These are phyloP conservation scores for Aspergillus phoenicis DNA, from an alignment of 2,329 filamentous ascomycete species.

Conservation along the genomic window DNA sequence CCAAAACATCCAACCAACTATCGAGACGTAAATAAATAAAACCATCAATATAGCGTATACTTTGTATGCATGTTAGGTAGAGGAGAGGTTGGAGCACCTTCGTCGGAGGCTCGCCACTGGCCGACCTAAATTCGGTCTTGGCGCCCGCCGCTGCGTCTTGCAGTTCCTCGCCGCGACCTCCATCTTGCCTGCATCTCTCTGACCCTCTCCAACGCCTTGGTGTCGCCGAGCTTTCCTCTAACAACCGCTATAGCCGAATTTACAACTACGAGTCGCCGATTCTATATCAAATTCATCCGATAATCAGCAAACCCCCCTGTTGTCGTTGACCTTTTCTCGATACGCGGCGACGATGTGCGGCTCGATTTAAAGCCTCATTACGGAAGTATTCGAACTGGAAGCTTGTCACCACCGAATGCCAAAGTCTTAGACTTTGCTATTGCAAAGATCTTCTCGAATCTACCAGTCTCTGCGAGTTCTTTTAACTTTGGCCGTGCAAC, in stretches of 20 bases:
- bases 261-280: not conserved
- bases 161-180: not conserved
- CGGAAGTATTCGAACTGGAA: not conserved
- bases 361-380: not conserved
- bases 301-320: too few species aligned
- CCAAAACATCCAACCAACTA: not conserved
- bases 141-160: not conserved
- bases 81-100: too few species aligned
- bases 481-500: not conserved
- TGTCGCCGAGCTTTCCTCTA: not conserved
- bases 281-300: not conserved
- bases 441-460: too few species aligned
- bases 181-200: not conserved
- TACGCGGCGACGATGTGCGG: not conserved
- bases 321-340: not conserved
- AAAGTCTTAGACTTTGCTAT: not conserved
- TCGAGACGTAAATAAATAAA: not conserved
- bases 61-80: not conserved
- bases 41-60: not conserved
- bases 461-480: too few species aligned
- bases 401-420: not conserved
- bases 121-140: slow-evolving; percentile 1
- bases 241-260: not conserved
- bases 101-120: not conserved
- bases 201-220: too few species aligned